Evolutionary conservation across 306 rosid species (phyloP).

Genomic region (Heteromeles arbutifolia): DNA sequence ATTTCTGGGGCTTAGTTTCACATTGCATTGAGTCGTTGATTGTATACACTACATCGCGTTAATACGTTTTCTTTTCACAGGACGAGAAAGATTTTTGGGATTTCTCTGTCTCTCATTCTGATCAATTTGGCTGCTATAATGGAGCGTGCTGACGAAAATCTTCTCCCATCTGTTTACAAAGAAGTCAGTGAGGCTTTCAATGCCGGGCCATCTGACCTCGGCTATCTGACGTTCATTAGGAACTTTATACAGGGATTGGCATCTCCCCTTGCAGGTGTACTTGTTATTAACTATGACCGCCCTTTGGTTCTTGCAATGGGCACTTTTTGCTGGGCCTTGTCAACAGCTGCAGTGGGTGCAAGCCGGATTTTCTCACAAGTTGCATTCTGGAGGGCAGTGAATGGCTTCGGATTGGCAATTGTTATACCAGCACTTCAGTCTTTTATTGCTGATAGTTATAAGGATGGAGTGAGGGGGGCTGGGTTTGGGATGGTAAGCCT

Average conservation of each 20-base stretch:
- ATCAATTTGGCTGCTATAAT: conserved; percentile 89
- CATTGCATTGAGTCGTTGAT: neutral
- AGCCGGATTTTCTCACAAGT: conserved; percentile 59
- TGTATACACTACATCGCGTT: neutral
- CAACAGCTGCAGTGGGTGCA: conserved; percentile 84
- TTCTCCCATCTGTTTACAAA: conserved; percentile 93
- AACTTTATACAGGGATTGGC: conserved; percentile 80
- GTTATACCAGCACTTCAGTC: conserved; percentile 97
- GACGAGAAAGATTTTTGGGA: conserved; percentile 43
- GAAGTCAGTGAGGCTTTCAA: conserved; percentile 92
- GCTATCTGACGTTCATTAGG: conserved; percentile 87
- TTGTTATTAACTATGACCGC: conserved; percentile 69
- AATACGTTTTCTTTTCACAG: conserved; percentile 26
- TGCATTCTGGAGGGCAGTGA: conserved; percentile 87
- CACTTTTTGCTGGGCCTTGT: conserved; percentile 86
- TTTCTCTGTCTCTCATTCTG: conserved; percentile 70
- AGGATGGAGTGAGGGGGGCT: conserved; percentile 66
- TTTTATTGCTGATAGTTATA: conserved; percentile 88
- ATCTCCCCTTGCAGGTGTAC: conserved; percentile 88
- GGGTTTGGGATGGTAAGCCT: conserved; percentile 84
- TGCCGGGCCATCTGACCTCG: conserved; percentile 90
- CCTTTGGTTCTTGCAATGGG: conserved; percentile 85
- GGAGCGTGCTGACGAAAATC: conserved; percentile 95
- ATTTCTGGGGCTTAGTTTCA: neutral
- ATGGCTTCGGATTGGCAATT: conserved; percentile 92